Conservation (phyloP, 2,329 filamentous ascomycete genomes). For the Diplodia corticola region DNA sequence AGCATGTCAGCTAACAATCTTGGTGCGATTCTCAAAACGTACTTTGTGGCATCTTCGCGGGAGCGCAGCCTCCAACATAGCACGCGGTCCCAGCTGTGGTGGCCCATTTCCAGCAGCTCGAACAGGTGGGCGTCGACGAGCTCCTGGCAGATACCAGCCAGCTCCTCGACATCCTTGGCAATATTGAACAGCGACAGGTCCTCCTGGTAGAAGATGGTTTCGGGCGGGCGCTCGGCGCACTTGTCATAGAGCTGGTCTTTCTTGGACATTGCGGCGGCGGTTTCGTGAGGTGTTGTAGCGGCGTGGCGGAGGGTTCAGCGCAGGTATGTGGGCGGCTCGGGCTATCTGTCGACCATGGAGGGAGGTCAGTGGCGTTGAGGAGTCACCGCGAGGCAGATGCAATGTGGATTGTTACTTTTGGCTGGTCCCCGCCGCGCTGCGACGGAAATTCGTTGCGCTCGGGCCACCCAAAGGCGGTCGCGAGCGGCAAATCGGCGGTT, state of each 20-base stretch:
- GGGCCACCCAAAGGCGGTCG: not conserved
- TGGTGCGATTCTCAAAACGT: constrained; percentile 20
- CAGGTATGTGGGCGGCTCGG: not conserved
- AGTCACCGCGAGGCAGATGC: constrained; percentile 15
- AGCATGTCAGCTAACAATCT: constrained; percentile 2
- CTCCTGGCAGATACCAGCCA: constrained; percentile 36
- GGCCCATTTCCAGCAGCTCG: constrained; percentile 35
- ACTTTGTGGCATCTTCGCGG: constrained; percentile 40
- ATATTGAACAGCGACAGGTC: constrained; percentile 39
- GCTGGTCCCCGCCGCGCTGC: constrained; percentile 10
- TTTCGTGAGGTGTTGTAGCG: not conserved
- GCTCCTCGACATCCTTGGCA: constrained; percentile 36
- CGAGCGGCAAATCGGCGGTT: constrained; percentile 4
- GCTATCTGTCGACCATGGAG: constrained; percentile 23
- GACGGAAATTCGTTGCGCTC: constrained; percentile 16
- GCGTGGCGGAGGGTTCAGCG: not conserved
- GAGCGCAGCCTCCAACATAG: constrained; percentile 41
- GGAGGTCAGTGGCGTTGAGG: not conserved
- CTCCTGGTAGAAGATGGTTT: constrained; percentile 43
- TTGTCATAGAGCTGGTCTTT: constrained; percentile 41
- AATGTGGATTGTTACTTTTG: constrained; percentile 10
- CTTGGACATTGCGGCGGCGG: constrained; percentile 21
- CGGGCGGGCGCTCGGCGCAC: constrained; percentile 37
- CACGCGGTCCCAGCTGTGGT: constrained; percentile 34
- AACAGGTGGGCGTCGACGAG: constrained; percentile 40